Evolutionary conservation across 805 yeast species (phyloP).

Genomic region (Hanseniaspora singularis): DNA sequence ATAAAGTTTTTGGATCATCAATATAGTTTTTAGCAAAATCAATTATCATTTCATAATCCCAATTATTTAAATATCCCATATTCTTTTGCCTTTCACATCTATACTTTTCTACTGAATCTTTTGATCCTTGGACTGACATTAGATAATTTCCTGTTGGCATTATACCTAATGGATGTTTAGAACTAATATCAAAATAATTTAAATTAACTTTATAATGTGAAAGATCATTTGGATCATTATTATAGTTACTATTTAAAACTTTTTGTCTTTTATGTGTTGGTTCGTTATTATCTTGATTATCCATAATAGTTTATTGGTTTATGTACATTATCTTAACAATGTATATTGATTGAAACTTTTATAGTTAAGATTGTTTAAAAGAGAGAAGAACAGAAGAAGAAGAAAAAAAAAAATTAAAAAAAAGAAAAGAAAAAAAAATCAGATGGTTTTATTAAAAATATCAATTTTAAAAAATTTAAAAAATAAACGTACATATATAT

Average conservation of each 20-base stretch:
- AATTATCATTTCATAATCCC: constrained; percentile 56
- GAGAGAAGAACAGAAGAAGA: too few species aligned
- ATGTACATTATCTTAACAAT: too few species aligned
- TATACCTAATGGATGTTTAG: constrained; percentile 59
- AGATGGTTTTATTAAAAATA: too few species aligned
- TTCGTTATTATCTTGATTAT: background rate
- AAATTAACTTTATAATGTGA: constrained; percentile 15
- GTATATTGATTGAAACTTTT: too few species aligned
- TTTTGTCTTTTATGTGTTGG: background rate
- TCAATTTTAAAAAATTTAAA: too few species aligned
- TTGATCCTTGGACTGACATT: constrained; percentile 25
- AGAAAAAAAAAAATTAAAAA: too few species aligned
- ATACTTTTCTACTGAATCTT: constrained; percentile 16
- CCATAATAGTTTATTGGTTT: background rate
- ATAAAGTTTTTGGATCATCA: constrained; percentile 37
- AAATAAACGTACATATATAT: too few species aligned
- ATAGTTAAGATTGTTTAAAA: too few species aligned
- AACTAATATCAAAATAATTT: constrained; percentile 23
- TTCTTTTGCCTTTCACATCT: constrained; percentile 25
- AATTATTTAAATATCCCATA: constrained; percentile 41
- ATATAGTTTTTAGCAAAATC: constrained; percentile 38
- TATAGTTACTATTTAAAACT: too few species aligned
- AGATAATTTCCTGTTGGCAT: constrained; percentile 63
- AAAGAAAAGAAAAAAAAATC: too few species aligned
- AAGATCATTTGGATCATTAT: constrained; percentile 8